Evolutionary conservation across 768 basidiomycete genomes (phyloP).

Genomic region (Termitomyces sp.): DNA sequence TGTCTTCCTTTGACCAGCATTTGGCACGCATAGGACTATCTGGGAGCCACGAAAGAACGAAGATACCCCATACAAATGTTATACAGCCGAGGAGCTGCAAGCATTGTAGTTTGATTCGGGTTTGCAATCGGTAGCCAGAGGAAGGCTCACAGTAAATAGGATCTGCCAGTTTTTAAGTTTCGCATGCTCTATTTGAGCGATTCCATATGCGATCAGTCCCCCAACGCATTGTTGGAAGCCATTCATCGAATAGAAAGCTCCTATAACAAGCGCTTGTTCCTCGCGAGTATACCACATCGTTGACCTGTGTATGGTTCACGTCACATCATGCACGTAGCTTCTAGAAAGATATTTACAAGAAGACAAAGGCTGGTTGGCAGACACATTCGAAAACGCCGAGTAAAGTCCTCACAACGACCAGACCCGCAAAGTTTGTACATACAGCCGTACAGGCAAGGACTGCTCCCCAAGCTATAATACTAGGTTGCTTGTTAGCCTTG

Average conservation of each 20-base stretch:
- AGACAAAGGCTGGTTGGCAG: slow-evolving; percentile 43
- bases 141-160: slow-evolving; percentile 29
- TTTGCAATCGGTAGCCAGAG: background rate
- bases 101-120: background rate
- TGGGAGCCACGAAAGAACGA: slow-evolving; percentile 45
- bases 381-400: slow-evolving; percentile 43
- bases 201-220: slow-evolving; percentile 44
- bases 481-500: slow-evolving; percentile 3
- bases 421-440: slow-evolving; percentile 36
- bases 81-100: slow-evolving; percentile 35
- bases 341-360: slow-evolving; percentile 22
- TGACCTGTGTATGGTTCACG: slow-evolving; percentile 21
- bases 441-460: slow-evolving; percentile 44
- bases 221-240: slow-evolving; percentile 44
- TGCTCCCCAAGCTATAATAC: slow-evolving; percentile 37
- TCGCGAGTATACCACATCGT: slow-evolving; percentile 49
- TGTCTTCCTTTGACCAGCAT: slow-evolving; percentile 42
- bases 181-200: slow-evolving; percentile 36
- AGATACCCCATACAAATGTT: slow-evolving; percentile 42
- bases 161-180: slow-evolving; percentile 46
- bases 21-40: slow-evolving; percentile 42
- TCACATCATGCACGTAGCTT: background rate
- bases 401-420: slow-evolving; percentile 41
- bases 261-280: slow-evolving; percentile 42
- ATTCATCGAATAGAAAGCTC: slow-evolving; percentile 41